These are phyloP conservation scores for Umbelopsis isabellina DNA, from an alignment of 192 early-diverging fungal species.

Conservation along the genomic window DNA sequence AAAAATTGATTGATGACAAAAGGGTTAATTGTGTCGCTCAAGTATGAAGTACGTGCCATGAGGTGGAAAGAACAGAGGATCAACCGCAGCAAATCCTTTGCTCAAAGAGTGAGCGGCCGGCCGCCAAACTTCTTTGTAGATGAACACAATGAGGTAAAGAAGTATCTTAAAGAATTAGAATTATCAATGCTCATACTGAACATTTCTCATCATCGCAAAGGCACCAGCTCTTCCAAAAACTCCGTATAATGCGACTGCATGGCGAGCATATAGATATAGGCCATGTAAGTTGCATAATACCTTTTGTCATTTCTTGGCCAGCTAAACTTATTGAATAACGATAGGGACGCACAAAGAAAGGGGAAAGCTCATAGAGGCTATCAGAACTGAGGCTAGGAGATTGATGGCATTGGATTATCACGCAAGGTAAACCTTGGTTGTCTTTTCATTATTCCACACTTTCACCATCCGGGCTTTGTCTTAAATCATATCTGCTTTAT, in stretches of 20 bases:
- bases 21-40: background rate
- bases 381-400: constrained; percentile 25
- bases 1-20: background rate
- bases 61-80: constrained; percentile 12
- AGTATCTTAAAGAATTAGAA: background rate
- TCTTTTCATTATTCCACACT: too few species aligned
- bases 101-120: too few species aligned
- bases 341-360: constrained; percentile 25
- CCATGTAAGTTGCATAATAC: background rate
- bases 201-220: background rate
- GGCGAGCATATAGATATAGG: constrained; percentile 1
- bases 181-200: background rate
- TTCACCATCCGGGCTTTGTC: too few species aligned
- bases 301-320: background rate
- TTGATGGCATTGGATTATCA: constrained; percentile 21
- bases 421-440: constrained; percentile 17
- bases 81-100: background rate
- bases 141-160: background rate
- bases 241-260: background rate
- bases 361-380: constrained; percentile 19
- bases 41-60: constrained; percentile 21
- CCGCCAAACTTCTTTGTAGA: background rate
- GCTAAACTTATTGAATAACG: background rate
- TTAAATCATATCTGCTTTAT: too few species aligned
- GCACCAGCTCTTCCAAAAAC: background rate